These are phyloP conservation scores for Linnemannia zychae DNA, from an alignment of 192 early-diverging fungal species.

Conservation along the genomic window DNA sequence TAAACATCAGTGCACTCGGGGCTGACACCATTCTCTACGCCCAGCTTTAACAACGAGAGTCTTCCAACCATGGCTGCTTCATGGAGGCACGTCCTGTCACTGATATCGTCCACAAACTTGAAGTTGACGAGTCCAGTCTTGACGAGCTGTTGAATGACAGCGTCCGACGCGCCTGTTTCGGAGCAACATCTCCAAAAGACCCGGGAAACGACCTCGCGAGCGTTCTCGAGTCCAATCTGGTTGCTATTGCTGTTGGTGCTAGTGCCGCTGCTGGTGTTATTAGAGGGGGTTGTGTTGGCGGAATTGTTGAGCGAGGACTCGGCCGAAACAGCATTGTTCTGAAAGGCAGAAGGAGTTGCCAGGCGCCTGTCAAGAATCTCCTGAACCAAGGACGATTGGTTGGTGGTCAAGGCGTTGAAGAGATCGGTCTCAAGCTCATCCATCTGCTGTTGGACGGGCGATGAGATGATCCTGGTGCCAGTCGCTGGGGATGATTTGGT, in stretches of 20 bases:
- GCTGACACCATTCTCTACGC: conserved; percentile 65
- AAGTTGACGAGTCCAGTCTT: conserved; percentile 78
- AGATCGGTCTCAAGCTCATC: conserved; percentile 73
- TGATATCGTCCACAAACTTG: conserved; percentile 93
- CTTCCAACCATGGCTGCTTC: conserved; percentile 89
- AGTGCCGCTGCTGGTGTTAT: conserved; percentile 17
- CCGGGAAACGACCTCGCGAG: conserved; percentile 73
- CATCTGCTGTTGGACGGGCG: conserved; percentile 59
- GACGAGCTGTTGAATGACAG: conserved; percentile 74
- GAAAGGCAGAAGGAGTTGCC: conserved; percentile 58
- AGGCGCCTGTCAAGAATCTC: conserved; percentile 68
- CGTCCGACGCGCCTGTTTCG: conserved; percentile 58
- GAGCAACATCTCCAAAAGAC: conserved; percentile 82
- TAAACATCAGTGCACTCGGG: conserved; percentile 87
- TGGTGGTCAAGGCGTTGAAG: conserved; percentile 64
- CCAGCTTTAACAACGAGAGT: conserved; percentile 73
- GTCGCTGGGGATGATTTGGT: conserved; percentile 27
- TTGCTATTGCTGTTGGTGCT: conserved; percentile 30
- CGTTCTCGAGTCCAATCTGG: conserved; percentile 60
- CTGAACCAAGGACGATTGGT: conserved; percentile 58
- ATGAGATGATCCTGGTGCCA: conserved; percentile 33
- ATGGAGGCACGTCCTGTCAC: conserved; percentile 89
- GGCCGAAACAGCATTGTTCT: conserved; percentile 34
- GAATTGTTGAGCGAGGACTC: conserved; percentile 30
- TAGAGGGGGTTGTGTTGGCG: conserved; percentile 15